Evolutionary conservation across 768 basidiomycete genomes (phyloP), one percentile per base, ranked within the genome.

Genomic region (Pseudohyphozyma bogoriensis): DNA sequence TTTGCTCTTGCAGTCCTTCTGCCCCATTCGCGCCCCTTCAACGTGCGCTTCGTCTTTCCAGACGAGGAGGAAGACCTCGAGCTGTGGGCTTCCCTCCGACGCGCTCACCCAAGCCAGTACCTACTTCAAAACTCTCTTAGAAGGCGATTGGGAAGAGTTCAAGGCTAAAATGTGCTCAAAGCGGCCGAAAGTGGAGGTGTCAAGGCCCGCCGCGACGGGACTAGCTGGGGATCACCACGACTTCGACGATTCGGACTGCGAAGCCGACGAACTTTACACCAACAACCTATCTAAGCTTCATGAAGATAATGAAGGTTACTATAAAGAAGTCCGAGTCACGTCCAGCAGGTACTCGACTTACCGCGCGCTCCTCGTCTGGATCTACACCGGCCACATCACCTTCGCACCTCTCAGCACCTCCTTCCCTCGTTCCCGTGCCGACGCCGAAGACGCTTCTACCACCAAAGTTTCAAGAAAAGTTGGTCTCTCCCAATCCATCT

Each of bases 221-320:
- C n/a, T n/a, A n/a, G n/a, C n/a, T n/a, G n/a, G n/a, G n/a, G n/a
- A 42, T 15, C 40, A 20, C 40, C 10, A 6, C 40, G 40, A 42
- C 9, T 58, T 39, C 47, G 36, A 40, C 46, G 59, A 60, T 32
- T 55, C 54, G 31, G 59, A 54, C 39, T 24, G 29, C 8, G 52
- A 54, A 39, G 28, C 37, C 22, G 52, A 54, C 39, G 55, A 56
- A 28, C 16, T 2, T 1, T 51, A 52, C 33, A 33, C 37, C 10
- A 26, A 9, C 2, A 24, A 7, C 7, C 15, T 0, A 18, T 32
- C 24, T 1, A 3, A 16, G 39, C 5, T 2, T 7, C 22, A 42
- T 1, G 24, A 24, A 24, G 11, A 35, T 13, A 10, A 8, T 24
- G n/a, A 33, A 28, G 12, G 3, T 0, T 26, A 39, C 37, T 55